Conservation (phyloP, 768 basidiomycete genomes). For the Cyclocybe cylindracea region DNA sequence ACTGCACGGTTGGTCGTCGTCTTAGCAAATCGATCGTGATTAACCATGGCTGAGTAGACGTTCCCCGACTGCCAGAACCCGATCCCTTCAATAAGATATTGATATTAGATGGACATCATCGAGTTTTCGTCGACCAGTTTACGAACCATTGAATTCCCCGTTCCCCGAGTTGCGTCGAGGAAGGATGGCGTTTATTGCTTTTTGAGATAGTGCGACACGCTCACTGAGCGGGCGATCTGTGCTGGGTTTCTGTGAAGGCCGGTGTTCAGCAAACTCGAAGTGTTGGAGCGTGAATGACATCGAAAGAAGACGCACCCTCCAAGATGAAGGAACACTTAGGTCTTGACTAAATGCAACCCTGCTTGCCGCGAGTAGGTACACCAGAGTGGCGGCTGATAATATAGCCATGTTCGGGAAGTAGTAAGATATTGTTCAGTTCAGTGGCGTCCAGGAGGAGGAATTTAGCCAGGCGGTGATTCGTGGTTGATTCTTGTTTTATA, state of each 20-base stretch:
- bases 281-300: constrained; percentile 18
- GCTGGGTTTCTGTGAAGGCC: too few relatives aligned
- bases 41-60: constrained; percentile 50
- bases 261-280: not conserved
- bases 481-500: too few relatives aligned
- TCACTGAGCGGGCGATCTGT: constrained; percentile 23
- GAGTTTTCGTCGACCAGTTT: not conserved
- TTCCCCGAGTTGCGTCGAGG: constrained; percentile 32
- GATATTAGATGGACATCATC: not conserved
- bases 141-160: constrained; percentile 11
- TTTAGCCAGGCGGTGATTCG: too few relatives aligned
- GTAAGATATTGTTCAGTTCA: too few relatives aligned
- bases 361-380: too few relatives aligned
- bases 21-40: constrained; percentile 42
- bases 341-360: constrained; percentile 26
- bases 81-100: constrained; percentile 33
- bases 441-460: too few relatives aligned
- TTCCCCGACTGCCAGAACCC: constrained; percentile 57
- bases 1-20: constrained; percentile 35
- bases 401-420: too few relatives aligned
- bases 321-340: constrained; percentile 36
- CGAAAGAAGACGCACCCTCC: constrained; percentile 33
- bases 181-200: constrained; percentile 39
- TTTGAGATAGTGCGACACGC: constrained; percentile 40
- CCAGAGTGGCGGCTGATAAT: too few relatives aligned